Percentiles rank a stretch among this genome's conserved stretches.
These are phyloP conservation scores for Aspergillus avenaceus DNA, from an alignment of 495 filamentous ascomycete genomes.

Conservation along the genomic window DNA sequence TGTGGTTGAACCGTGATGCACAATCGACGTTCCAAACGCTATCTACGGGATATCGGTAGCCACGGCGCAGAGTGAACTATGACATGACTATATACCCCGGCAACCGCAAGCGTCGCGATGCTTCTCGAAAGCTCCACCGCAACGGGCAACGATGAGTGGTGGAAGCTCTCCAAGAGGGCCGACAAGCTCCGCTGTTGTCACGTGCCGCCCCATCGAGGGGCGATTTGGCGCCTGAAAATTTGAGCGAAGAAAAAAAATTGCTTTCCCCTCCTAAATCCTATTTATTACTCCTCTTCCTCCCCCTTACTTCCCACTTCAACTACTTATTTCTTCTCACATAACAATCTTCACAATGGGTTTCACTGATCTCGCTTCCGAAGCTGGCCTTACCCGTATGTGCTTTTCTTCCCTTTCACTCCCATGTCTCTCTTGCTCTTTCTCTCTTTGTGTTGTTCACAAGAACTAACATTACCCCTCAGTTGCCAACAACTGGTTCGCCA, in stretches of 20 bases:
- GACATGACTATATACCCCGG: constrained; percentile 17
- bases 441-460: constrained; percentile 18
- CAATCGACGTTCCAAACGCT: too few species aligned
- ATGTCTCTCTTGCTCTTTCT: constrained; percentile 14
- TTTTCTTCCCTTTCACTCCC: constrained; percentile 16
- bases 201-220: constrained; percentile 28
- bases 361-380: constrained; percentile 82
- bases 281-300: constrained; percentile 22
- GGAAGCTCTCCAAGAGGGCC: constrained; percentile 21
- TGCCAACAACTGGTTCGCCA: constrained; percentile 86
- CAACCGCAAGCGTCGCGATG: constrained; percentile 25
- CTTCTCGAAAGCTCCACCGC: constrained; percentile 45
- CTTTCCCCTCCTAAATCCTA: too few species aligned
- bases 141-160: constrained; percentile 26
- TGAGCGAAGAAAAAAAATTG: constrained; percentile 22
- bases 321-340: constrained; percentile 19
- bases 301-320: constrained; percentile 19
- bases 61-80: neutral
- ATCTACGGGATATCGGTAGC: neutral
- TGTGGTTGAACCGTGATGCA: neutral
- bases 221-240: constrained; percentile 13
- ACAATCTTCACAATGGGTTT: constrained; percentile 76
- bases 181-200: constrained; percentile 37
- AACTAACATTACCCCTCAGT: constrained; percentile 55
- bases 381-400: constrained; percentile 77